Percentiles rank a stretch among this genome's conserved stretches.
Conservation (phyloP, 441 rosid species). For the Aleurites moluccanus region DNA sequence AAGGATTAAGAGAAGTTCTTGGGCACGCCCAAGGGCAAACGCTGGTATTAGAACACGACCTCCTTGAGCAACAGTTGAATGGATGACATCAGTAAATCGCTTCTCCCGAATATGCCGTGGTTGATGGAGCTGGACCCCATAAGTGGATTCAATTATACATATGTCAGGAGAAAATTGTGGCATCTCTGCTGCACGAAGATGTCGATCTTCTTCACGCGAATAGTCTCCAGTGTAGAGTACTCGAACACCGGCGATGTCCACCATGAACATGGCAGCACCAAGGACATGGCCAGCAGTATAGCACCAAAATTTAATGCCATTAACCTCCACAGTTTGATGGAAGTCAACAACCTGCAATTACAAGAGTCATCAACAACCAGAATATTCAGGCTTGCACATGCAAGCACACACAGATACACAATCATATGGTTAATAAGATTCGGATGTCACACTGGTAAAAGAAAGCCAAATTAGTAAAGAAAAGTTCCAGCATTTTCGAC, state of each 20-base stretch:
- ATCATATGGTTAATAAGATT: not conserved
- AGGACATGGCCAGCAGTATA: constrained; percentile 97
- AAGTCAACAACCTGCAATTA: constrained; percentile 76
- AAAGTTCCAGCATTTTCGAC: not conserved
- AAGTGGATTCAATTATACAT: constrained; percentile 90
- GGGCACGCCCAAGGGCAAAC: constrained; percentile 94
- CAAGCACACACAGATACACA: not conserved
- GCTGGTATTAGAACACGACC: constrained; percentile 93
- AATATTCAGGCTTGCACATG: not conserved
- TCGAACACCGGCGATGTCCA: constrained; percentile 87
- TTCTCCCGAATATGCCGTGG: constrained; percentile 81
- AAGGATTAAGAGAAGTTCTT: constrained; percentile 83
- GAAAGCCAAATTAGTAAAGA: not conserved
- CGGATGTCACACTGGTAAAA: not conserved
- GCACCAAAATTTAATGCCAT: constrained; percentile 93
- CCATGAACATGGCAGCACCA: constrained; percentile 99
- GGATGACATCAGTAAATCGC: constrained; percentile 89
- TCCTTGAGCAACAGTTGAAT: constrained; percentile 75
- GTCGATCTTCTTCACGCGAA: constrained; percentile 92
- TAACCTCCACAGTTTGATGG: constrained; percentile 88
- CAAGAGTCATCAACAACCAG: not conserved
- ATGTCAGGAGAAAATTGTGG: constrained; percentile 95
- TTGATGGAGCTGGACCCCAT: constrained; percentile 94
- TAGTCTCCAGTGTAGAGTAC: constrained; percentile 92
- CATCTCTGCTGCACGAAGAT: constrained; percentile 91